Evolutionary conservation across 2,329 filamentous ascomycete genomes (phyloP), one percentile per base, ranked within the genome.

Genomic region (Talaromyces pinophilus): DNA sequence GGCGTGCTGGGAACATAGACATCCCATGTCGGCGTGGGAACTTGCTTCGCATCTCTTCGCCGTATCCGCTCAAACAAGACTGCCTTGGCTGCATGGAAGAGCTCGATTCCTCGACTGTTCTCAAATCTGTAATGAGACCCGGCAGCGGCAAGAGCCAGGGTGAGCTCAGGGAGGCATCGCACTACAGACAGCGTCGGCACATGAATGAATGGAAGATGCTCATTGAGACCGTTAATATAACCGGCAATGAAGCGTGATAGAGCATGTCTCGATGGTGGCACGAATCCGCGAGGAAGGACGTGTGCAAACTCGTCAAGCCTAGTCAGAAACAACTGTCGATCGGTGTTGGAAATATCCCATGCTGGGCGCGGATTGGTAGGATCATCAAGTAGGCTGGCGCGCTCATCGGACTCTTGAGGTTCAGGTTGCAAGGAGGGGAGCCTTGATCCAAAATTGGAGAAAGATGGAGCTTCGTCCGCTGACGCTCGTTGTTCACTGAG

Each of bases 61-160:
- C 82, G 80, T 46, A 86, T 82, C 19, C 84, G 81, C 69, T 85
- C 81, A 0, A 81, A 77, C 40, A 86, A 78, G 40, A 88, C 83
- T 8, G 83, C 80, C 70, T 84, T 85, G 11, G 84, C 84, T 13
- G 84, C 83, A 72, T 85, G 83, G 71, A 87, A 88, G 2, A 88
- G 78, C 54, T 86, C 82, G 44, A 87, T 84, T 0, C 84, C 85
- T 60, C 83, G 77, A 66, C 74, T 80, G 65, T 82, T 82, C 71
- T 82, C 81, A 68, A 82, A 82, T 44, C 81, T 75, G 68, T 82
- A 82, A 69, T 82, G 81, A 42, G 81, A 82, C 3, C 81, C 81
- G 7, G 83, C 81, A 17, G 84, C 83, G 38, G 83, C 82, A 66
- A 85, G 77, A 11, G 83, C 82, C 2, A 86, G 76, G 1, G 83